Evolutionary conservation across 805 yeast genomes (phyloP), one percentile per base, ranked within the genome.

Genomic region (Candida wancherniae): DNA sequence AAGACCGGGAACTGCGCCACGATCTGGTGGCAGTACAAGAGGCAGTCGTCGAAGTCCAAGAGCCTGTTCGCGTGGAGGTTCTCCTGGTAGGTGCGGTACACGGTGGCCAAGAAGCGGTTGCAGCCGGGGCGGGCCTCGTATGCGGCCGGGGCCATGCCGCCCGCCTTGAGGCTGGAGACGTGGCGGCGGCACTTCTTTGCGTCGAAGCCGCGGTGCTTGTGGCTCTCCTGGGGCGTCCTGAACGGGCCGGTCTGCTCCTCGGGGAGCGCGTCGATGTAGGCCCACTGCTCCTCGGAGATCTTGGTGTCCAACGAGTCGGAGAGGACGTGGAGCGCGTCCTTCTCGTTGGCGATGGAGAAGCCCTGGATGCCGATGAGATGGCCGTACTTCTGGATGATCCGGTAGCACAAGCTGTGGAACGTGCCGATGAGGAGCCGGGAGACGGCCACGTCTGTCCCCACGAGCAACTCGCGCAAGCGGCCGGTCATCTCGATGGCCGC

Each of bases 401-500:
- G 57, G 36, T 69, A 69, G 50, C 95, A 85, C 10, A 90, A 69
- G 28, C 94, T 75, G 54, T 90, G 98, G 54, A 90, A 90, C 0
- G 97, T 92, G 1, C 97, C 97, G 19, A 88, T 74, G 35, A 79
- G 57, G 13, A 90, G 54, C 27, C 67, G 64, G 1, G 62, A 51
- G 3, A 65, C 42, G 20, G 64, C 57, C 33, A 75, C 51, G 4
- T 54, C 50, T 0, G 63, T 46, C 22, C 48, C 55, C 5, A 48
- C 29, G 6, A 77, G 45, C 29, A 72, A 21, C 4, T 15, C 26
- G 0, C 30, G 34, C 12, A 90, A 56, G 24, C 97, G 64, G 19
- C 75, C 80, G 9, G 63, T 58, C 84, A 90, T 80, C 57, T 90
- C 97, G 31, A 67, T 71, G 2, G 97, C 94, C 0, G 98, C 97